Base-by-base conservation (phyloP, 768 basidiomycete genomes). In the Termitomyces sp. region DNA sequence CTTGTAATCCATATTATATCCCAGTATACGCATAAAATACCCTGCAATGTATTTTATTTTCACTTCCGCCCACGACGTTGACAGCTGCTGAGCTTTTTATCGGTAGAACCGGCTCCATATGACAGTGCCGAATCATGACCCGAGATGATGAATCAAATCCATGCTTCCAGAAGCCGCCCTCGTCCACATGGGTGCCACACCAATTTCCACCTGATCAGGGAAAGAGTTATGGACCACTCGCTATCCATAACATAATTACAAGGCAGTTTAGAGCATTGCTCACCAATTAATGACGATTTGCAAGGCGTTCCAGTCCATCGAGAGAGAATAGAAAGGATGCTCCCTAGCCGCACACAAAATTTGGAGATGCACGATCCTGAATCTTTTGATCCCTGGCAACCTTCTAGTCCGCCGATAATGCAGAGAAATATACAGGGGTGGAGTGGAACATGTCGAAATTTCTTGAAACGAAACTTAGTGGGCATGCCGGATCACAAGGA, bases 401-500 rank as follows among this genome's bases (percentile, higher is more conserved):
- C 43, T 5, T 43, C 15, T 5, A 1, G 4, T 10, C 43, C 54
- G 15, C 43, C 40, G 40, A 42, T 5, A 5, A 43, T 17, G 31
- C 6, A 55, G 29, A 32, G 17, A 32, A 42, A 4, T 15, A 11
- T 37, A 46, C 15, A 10, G 17, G 12, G 12, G 31, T 57, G 56
- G 56, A 57, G 32, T 46, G 25, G 32, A 46, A 34, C 34, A 14
- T 29, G 46, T 20, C 20, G 52, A 8, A 42, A 12, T 36, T 59
- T 54, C 42, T 51, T 61, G 60, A 61, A 64, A 64, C 63, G 45
- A 52, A 56, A 45, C 45, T 37, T 12, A 25, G 40, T 58, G 63
- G 63, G 47, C 54, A 62, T 14, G 20, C 37, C 60, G 63, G 63
- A 61, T 65, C 63, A 61, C 20, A 12, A 59, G 63, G 63, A 51